Evolutionary conservation across 1,139 yeast species (phyloP), one percentile per base, ranked within the genome.

Genomic region (Protomyces arabidopsidicola): DNA sequence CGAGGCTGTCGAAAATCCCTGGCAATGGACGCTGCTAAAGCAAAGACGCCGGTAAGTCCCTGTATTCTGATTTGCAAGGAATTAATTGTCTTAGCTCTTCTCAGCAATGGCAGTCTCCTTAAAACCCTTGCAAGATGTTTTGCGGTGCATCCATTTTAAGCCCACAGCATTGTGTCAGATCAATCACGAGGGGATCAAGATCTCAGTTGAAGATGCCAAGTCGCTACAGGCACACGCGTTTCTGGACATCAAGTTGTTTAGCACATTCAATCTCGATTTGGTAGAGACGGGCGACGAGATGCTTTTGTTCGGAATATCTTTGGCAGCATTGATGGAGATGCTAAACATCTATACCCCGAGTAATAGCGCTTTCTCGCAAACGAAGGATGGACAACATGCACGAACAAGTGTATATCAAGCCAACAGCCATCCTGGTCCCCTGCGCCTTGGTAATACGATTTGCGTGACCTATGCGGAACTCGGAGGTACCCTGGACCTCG

Each of bases 241-340:
- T 39, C 39, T 66, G 2, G 60, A 63, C 24, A 57, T 39, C 24
- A 31, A 57, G 8, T 48, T 66, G 45, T 66, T 66, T 45, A 59
- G 22, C 52, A 48, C 45, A 38, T 45, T 42, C 42, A 48, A 24
- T 18, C 55, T 38, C 45, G 64, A 18, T 42, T 35, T 35, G 22
- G 45, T 39, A 27, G 56, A 50, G 27, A 55, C 64, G 9, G 63
- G 55, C 18, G 65, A 35, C 4, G 27, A 42, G n/a, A 53, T 63
- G n/a, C 24, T 51, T 16, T 48, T 65, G 22, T 67, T 68, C 39
- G 45, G 66, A 22, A 56, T 68, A 42, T 66, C 69, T 24, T 64
- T 68, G 24, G 50, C 60, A 14, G 65, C 70, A 22, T 60, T 68
- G 38, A 60, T 68, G 52, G 69, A 67, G 27, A 63, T 69, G 36